Conservation (phyloP, 768 basidiomycete genomes). For the Termitomyces sp. region DNA sequence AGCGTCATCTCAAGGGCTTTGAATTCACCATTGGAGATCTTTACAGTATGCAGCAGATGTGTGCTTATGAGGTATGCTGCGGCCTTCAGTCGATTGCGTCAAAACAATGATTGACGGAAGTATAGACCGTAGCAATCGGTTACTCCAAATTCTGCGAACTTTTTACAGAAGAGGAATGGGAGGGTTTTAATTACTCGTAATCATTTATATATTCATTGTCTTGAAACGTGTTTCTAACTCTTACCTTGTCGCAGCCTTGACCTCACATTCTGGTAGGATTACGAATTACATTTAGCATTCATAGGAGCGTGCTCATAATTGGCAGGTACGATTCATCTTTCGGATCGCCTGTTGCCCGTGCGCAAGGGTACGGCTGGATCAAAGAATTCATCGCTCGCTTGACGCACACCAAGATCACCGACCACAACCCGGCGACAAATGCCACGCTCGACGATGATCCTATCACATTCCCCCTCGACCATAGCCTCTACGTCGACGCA, state of each 20-base stretch:
- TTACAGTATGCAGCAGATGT: constrained; percentile 75
- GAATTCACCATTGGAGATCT: constrained; percentile 61
- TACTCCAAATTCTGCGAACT: constrained; percentile 88
- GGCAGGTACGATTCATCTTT: constrained; percentile 64
- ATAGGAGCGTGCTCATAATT: constrained; percentile 14
- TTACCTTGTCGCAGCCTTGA: constrained; percentile 41
- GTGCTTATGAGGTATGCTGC: constrained; percentile 57
- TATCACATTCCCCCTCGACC: constrained; percentile 63
- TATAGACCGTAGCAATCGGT: constrained; percentile 77
- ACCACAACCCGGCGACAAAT: constrained; percentile 81
- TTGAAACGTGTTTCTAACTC: background rate
- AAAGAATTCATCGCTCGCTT: constrained; percentile 82
- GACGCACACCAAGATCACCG: constrained; percentile 58
- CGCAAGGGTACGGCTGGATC: constrained; percentile 73
- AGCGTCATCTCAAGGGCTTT: constrained; percentile 52
- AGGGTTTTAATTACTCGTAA: constrained; percentile 76
- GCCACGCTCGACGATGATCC: constrained; percentile 67
- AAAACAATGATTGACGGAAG: background rate
- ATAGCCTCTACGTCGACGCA: constrained; percentile 80
- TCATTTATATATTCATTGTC: constrained; percentile 6
- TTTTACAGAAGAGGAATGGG: constrained; percentile 91
- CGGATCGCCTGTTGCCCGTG: constrained; percentile 74
- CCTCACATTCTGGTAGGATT: constrained; percentile 49
- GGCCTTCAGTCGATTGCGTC: background rate
- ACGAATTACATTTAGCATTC: background rate